Base-by-base conservation (phyloP, 2,329 filamentous ascomycete species). In the Aspergillus terreus region DNA sequence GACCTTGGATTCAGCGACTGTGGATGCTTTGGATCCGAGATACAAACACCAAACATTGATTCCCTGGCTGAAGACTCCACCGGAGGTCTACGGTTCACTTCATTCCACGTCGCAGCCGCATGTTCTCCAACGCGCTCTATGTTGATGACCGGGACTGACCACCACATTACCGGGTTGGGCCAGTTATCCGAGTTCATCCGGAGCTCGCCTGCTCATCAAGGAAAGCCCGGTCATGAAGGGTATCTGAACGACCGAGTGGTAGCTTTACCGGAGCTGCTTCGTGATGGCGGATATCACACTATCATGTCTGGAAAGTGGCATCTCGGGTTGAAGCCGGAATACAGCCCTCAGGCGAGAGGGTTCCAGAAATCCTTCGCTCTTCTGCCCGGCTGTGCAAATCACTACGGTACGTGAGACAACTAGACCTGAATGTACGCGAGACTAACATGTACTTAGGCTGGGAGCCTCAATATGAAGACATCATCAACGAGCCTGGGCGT, bases 91-190 rank as follows among this genome's bases (percentile, higher is more conserved):
- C 78, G 82, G 5, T 83, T 85, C 60, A 85, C 82, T 0, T 80
- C 84, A 58, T 86, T 84, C 64, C 83, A 86, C 60, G 80, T 82
- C 1, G 83, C 84, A 0, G 79, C 82, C 2, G 83, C 83, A 46
- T 86, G 82, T 66, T 85, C 82, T 30, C 84, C 84, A 1, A 83
- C 82, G 2, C 74, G 83, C 33, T 80, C 82, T n/a, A 86, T 86
- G 83, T 77, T 86, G 57, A 80, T 86, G 76, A 84, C 82, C 0
- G 82, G 82, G 4, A 85, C 82, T 0, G 82, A 84, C 59, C 77
- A 84, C 58, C 81, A 74, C 49, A 73, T 73, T 51, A 71, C 71
- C 6, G 71, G 83, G 1, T 71, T 85, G 2, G 82, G 82, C 2
- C 82, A 83, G 52, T 64, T 85, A 49, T 75, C 80, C 56, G 80